phyloP scores from a whole-genome alignment of 129 eudicot genomes.

The Pseudognaphalium luteoalbum region DNA sequence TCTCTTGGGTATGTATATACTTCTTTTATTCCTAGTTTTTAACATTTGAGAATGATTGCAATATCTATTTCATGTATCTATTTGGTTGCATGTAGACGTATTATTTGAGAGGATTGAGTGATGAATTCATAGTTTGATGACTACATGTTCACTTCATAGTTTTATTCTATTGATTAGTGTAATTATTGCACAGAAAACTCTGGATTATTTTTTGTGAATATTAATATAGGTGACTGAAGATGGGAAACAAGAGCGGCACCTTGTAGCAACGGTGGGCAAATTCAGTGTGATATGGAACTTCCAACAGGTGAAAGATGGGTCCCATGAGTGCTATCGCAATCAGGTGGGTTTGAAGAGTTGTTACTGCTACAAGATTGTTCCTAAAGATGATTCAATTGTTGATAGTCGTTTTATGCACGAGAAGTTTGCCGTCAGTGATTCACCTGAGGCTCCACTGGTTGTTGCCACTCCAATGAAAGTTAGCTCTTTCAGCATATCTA shows the following conservation, averaged over 20 bases:
- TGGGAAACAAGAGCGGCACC: conserved; percentile 92
- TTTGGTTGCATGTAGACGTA: conserved; percentile 1
- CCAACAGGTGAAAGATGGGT: conserved; percentile 88
- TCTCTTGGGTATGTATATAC: conserved; percentile 79
- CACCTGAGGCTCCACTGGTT: conserved; percentile 96
- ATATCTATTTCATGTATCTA: conserved; percentile 16
- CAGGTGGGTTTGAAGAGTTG: conserved; percentile 92
- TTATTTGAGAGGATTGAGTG: neutral
- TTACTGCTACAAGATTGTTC: conserved; percentile 91
- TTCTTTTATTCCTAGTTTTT: conserved; percentile 4
- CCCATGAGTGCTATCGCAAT: conserved; percentile 78
- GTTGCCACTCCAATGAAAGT: conserved; percentile 95
- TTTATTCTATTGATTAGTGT: neutral
- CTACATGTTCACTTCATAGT: neutral
- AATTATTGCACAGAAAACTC: neutral
- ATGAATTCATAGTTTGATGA: neutral
- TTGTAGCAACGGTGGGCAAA: conserved; percentile 88
- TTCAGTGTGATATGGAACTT: conserved; percentile 97
- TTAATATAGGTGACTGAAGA: conserved; percentile 72
- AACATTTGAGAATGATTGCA: conserved; percentile 9
- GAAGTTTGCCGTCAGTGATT: conserved; percentile 80
- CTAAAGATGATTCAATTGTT: conserved; percentile 80
- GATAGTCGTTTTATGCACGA: conserved; percentile 98
- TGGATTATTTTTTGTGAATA: neutral
- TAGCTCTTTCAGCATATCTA: conserved; percentile 91